Percentiles rank a stretch among this genome's conserved stretches.
Evolutionary conservation across 2,329 filamentous ascomycete species (phyloP).

Genomic region (Fusarium sulawesiense): DNA sequence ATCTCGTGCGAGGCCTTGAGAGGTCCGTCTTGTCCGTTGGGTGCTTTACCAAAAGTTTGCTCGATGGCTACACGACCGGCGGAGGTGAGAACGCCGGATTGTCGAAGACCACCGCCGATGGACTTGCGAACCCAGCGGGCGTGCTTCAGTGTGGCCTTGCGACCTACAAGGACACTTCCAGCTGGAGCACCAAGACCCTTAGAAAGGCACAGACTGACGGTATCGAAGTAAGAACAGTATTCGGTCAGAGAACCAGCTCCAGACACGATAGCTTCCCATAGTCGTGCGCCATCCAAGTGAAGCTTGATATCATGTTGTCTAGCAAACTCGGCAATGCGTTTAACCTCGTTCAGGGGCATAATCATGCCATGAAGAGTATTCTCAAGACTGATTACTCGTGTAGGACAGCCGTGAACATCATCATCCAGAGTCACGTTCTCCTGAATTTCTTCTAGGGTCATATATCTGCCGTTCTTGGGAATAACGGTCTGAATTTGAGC

Average conservation of each 20-base stretch:
- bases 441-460: slow-evolving; percentile 82
- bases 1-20: slow-evolving; percentile 70
- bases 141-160: slow-evolving; percentile 50
- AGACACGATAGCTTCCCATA: slow-evolving; percentile 84
- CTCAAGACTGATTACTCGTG: slow-evolving; percentile 83
- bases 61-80: slow-evolving; percentile 76
- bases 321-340: slow-evolving; percentile 77
- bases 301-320: slow-evolving; percentile 71
- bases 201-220: slow-evolving; percentile 80
- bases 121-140: slow-evolving; percentile 69
- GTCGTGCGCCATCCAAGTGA: slow-evolving; percentile 81
- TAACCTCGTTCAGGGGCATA: slow-evolving; percentile 78
- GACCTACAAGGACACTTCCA: slow-evolving; percentile 77
- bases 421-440: slow-evolving; percentile 72
- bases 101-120: slow-evolving; percentile 79
- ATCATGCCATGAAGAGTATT: slow-evolving; percentile 86
- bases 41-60: slow-evolving; percentile 55
- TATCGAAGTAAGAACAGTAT: slow-evolving; percentile 77
- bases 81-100: slow-evolving; percentile 78
- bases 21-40: slow-evolving; percentile 63
- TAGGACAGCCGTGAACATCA: slow-evolving; percentile 83
- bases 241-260: slow-evolving; percentile 75
- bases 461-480: slow-evolving; percentile 76
- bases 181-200: slow-evolving; percentile 87
- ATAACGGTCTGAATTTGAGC: slow-evolving; percentile 75